phyloP scores from a whole-genome alignment of 305 asterid species.

The Solanum chacoense region DNA sequence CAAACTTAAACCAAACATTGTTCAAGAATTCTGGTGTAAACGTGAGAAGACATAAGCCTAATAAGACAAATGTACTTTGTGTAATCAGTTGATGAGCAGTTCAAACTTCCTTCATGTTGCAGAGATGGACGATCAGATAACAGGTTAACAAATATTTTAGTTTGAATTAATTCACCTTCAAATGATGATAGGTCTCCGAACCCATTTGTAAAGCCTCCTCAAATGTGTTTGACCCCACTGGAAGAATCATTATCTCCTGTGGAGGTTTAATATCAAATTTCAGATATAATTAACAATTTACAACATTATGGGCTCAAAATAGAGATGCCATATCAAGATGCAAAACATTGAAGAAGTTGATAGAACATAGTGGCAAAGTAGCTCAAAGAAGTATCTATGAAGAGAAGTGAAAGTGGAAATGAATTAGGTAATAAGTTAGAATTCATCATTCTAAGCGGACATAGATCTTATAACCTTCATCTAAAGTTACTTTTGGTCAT shows the following conservation, averaged over 20 bases:
- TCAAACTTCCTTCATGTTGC: neutral
- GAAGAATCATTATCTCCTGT: constrained; percentile 91
- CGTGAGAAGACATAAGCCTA: neutral
- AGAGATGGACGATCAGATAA: neutral
- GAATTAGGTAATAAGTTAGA: neutral
- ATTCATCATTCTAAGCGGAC: neutral
- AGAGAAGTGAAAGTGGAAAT: neutral
- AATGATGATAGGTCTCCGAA: constrained; percentile 90
- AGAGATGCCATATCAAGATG: neutral
- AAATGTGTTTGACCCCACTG: constrained; percentile 75
- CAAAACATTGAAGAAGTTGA: constrained; percentile 1
- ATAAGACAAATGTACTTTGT: neutral
- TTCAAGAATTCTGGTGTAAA: neutral
- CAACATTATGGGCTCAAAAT: neutral
- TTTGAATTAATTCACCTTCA: constrained; percentile 49
- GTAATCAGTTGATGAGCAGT: neutral
- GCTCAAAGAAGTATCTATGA: neutral
- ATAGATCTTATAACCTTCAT: constrained; percentile 1
- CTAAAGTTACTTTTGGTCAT: neutral
- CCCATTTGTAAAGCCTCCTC: constrained; percentile 98
- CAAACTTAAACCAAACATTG: neutral
- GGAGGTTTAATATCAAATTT: constrained; percentile 10
- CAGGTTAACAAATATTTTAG: neutral
- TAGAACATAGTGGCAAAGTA: neutral
- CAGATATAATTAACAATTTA: constrained; percentile 1